phyloP scores from a whole-genome alignment of 306 rosid species.

The Urtica urens region DNA sequence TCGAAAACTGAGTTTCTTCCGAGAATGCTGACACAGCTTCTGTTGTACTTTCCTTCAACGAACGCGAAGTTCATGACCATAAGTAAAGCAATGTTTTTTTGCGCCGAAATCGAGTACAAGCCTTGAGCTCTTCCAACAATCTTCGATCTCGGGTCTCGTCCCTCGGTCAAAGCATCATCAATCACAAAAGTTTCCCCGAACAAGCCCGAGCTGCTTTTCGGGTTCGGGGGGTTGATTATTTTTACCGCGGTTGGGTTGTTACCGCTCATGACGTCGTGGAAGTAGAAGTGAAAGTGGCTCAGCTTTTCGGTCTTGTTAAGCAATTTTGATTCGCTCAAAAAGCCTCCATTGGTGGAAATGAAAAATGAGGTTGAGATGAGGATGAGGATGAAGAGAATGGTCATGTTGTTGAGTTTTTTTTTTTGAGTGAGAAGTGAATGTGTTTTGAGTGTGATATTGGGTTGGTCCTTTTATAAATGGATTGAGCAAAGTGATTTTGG shows the following conservation, averaged over 20 bases:
- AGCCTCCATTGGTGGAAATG: background rate
- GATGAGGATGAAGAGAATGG: no score
- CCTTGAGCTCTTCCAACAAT: slow-evolving; percentile 27
- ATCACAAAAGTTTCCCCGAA: slow-evolving; percentile 18
- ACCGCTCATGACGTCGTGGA: slow-evolving; percentile 28
- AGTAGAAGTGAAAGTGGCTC: slow-evolving; percentile 35
- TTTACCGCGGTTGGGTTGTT: slow-evolving; percentile 20
- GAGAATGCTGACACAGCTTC: slow-evolving; percentile 22
- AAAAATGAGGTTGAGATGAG: no score
- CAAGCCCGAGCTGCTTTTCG: background rate
- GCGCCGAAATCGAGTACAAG: slow-evolving; percentile 20
- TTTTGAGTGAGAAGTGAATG: no score
- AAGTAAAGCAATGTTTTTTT: slow-evolving; percentile 13
- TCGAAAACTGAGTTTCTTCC: slow-evolving; percentile 19
- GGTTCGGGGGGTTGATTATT: slow-evolving; percentile 11
- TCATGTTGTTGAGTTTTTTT: no score
- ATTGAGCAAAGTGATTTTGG: no score
- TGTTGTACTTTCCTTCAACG: slow-evolving; percentile 16
- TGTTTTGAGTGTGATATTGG: no score
- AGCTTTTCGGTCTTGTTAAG: slow-evolving; percentile 19
- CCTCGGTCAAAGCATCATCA: slow-evolving; percentile 20
- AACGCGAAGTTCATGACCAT: slow-evolving; percentile 19
- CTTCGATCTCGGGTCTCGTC: slow-evolving; percentile 9
- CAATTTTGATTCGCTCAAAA: background rate
- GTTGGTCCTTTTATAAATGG: no score